Base-by-base conservation (phyloP, 1,284 basidiomycete species). In the Fereydounia khargensis region DNA sequence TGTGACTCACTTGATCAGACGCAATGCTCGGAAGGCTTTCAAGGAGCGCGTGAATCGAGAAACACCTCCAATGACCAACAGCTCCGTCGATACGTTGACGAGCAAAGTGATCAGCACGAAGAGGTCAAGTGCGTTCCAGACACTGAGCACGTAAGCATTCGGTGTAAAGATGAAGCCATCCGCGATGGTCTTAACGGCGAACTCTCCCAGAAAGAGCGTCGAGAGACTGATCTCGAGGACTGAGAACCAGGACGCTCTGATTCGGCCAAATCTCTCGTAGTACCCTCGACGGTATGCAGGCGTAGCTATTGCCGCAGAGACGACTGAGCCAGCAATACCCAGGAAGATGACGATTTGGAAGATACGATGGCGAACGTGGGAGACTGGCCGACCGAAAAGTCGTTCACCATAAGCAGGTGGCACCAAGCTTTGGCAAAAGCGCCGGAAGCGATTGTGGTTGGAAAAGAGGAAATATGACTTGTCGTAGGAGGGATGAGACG, bases 71-170 rank as follows among this genome's bases (percentile, higher is more conserved):
- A 89, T 80, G 70, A 88, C 86, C 41, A 87, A 80, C 34, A 97
- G 78, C 2, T 86, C 84, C 0, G 87, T 88, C 2, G 83, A 80
- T 42, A 90, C 82, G 71, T 96, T 96, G 77, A 89, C 80, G 16
- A 95, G 76, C 22, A 96, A 78, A 3, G 90, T 89, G 28, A 81
- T 73, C 77, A 97, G 82, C 70, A 97, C 87, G 68, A 91, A 78
- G 59, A 95, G 85, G 77, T 98, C 94, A 46, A 97, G 80, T 52
- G 87, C 77, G 73, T 97, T 97, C 91, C 92, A 97, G 10, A 91
- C 84, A 53, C 87, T 90, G 14, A 86, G 84, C 22, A 96, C 77
- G 71, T 97, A 97, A 0, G 91, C 91, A 68, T 96, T 97, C 0
- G 94, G 94, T 0, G 91, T 87, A 77, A 95, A 92, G 1, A 66